Evolutionary conservation across 2,329 filamentous ascomycete genomes (phyloP), one percentile per base, ranked within the genome.

Genomic region (Arthrobotrys musiformis): DNA sequence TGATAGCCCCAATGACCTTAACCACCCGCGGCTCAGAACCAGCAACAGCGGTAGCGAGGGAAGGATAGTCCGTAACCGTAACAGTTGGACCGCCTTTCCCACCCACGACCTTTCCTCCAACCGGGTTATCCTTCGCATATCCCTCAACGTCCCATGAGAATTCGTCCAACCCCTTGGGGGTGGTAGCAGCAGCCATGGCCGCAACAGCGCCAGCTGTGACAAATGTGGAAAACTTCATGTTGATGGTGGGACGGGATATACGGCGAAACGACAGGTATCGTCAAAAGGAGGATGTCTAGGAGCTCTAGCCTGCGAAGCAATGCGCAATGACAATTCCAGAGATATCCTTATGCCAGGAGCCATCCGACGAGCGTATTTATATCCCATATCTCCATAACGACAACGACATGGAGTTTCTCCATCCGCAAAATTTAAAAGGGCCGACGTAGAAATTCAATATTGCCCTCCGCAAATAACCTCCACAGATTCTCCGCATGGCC

Each of bases 21-120:
- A 88, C 84, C 42, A 87, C 84, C 61, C 83, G 83, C 8, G 85
- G 82, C 2, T 83, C 85, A 15, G 85, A 84, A 35, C 86, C 85
- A 5, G 84, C 80, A 8, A 86, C 85, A 6, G 86, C 87, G 0
- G 84, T 82, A 6, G 83, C 81, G 35, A 88, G 84, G 50, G 85
- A 83, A 62, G 83, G 83, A 2, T 82, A 83, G 5, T 84, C 86
- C 6, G 81, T 85, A 19, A 85, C 83, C 0, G 85, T 85, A 4
- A 87, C 84, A 0, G 85, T 88, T 13, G 86, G 86, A 58, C 83
- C 89, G 4, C 86, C 84, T 40, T 82, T 81, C 15, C 84, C 84
- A 13, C 84, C 84, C 0, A 66, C 61, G 26, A 50, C 69, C 22
- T 52, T 56, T 30, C 69, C 69, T 30, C 69, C 69, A 52, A 73